Base-by-base conservation (phyloP, 2,329 filamentous ascomycete species). In the Davidsoniella australis region DNA sequence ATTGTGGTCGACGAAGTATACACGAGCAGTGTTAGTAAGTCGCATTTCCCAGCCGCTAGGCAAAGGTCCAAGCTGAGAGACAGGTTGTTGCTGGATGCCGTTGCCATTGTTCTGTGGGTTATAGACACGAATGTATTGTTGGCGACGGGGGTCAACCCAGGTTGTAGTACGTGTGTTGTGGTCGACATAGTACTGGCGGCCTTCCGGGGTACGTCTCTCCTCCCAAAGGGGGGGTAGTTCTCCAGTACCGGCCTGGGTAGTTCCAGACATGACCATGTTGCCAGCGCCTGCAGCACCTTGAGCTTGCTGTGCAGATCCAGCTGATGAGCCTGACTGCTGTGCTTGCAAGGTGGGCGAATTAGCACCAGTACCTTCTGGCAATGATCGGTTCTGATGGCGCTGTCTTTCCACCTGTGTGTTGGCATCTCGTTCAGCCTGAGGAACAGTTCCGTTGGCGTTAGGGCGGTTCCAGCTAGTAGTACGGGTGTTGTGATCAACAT, bases 11-110 rank as follows among this genome's bases (percentile, higher is more conserved):
- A 98, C 91, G 64, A 98, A 98, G 67, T 98, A 98, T 14, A 98
- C 91, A 53, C 91, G 77, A 24, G 91, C 91, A 12, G 91, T 98
- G 65, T 98, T 96, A 48, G 91, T 98, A 47, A 98, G 78, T 53
- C 91, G 85, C 91, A 98, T 98, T 71, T 98, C 91, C 91, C 91
- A 98, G 2, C 91, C 91, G 60, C 91, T 96, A 2, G 91, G 91
- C 44, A 98, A 67, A 23, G 91, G 91, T 3, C 91, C 91, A 42
- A 98, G 75, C 63, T 98, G 91, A 2, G 91, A 96, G 2, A 98
- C 91, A 1, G 91, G 89, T 66, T 98, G 91, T 62, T 95, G 89
- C 64, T 96, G 89, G 56, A 96, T 94, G 48, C 80, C 83, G 44
- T 85, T 88, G 57, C 79, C 77, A 54, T 82, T 84, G 64, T 86